Percentiles rank a stretch among this genome's conserved stretches.
Evolutionary conservation across 83 land plant species (phyloP).

Genomic region (Thuja plicata): DNA sequence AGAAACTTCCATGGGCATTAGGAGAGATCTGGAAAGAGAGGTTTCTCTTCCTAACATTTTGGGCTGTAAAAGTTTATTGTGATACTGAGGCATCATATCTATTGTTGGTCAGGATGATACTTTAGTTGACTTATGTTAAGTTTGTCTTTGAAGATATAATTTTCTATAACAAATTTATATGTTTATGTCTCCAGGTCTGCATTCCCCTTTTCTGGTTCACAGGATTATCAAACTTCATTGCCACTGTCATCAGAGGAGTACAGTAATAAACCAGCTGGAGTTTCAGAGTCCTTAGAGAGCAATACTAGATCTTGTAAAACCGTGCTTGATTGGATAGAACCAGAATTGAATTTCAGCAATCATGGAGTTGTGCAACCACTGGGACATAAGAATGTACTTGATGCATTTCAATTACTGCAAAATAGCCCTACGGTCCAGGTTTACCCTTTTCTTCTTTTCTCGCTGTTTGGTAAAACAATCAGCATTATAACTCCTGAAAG

Average conservation of each 20-base stretch:
- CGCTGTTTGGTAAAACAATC: background rate
- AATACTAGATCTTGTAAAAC: background rate
- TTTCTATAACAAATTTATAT: background rate
- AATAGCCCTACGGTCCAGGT: slow-evolving; percentile 1
- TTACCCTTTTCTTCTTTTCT: background rate
- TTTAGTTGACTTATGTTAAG: background rate
- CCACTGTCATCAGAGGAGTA: background rate
- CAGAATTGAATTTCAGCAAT: background rate
- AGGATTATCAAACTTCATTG: background rate
- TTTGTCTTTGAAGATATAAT: background rate
- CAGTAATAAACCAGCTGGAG: background rate
- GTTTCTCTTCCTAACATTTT: background rate
- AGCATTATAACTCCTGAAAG: background rate
- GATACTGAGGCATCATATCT: background rate
- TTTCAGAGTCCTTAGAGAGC: background rate
- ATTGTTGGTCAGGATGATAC: background rate
- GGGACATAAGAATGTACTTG: background rate
- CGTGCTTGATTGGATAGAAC: slow-evolving; percentile 15
- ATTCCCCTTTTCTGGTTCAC: background rate
- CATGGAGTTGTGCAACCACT: background rate
- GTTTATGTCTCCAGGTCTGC: background rate
- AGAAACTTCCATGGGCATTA: background rate
- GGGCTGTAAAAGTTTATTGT: background rate
- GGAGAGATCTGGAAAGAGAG: background rate
- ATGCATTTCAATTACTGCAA: slow-evolving; percentile 9